Evolutionary conservation across 768 basidiomycete genomes (phyloP), one percentile per base, ranked within the genome.

Genomic region (Sistotremastrum niveocremeum): DNA sequence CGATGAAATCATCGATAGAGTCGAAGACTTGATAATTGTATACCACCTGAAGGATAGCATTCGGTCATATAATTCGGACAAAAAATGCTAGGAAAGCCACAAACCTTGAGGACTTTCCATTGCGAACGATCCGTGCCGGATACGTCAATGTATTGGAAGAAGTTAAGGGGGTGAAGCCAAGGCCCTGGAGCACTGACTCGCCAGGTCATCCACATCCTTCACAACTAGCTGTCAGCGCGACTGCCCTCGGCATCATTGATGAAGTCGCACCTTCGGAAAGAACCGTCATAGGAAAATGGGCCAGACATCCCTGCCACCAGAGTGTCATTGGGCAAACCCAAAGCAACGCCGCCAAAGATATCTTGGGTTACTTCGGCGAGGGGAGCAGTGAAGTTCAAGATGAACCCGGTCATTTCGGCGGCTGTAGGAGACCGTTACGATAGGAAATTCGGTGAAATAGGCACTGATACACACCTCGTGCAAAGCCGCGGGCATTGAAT

Each of bases 21-120:
- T 63, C 42, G 57, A 78, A 82, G 30, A 75, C 53, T 54, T 79
- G 76, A 46, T 72, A 65, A 47, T 80, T 77, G 54, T 81, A 79
- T 30, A 79, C 70, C 48, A 77, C 57, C 69, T 75, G 47, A 11
- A 36, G 7, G 36, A 34, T 11, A 5, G 11, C 9, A 12, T 7
- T 31, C 49, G 20, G 30, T 0, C 11, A 5, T 31, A 10, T 33
- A 32, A 42, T 10, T 7, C 12, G 39, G n/a, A 37, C 12, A 11
- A 7, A 30, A 32, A 29, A 34, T 39, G 20, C 31, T 6, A 31
- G 0, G 44, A 32, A 8, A 42, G 29, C 2, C 35, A 39, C 53
- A 0, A n/a, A 71, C 74, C 62, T 74, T 74, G 39, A 76, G 58
- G 20, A 71, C 52, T 45, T 71, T 69, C 74, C 74, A 81, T 33